These are phyloP conservation scores for Rossbeevera mucosa DNA, from an alignment of 768 basidiomycete genomes.

Conservation along the genomic window DNA sequence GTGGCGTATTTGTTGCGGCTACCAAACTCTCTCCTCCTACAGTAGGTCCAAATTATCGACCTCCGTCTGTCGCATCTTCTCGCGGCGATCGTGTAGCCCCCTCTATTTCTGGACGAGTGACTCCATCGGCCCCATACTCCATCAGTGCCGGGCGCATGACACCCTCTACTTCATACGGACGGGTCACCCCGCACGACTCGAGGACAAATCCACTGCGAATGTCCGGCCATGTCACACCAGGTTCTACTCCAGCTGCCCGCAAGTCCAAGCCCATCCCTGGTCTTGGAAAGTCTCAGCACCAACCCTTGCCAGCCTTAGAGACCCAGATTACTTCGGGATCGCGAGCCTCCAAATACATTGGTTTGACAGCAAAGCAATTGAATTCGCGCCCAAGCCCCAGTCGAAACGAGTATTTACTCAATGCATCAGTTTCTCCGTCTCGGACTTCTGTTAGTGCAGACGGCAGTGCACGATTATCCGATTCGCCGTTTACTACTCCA, in stretches of 20 bases:
- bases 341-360: slow-evolving; percentile 77
- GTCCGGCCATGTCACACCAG: slow-evolving; percentile 49
- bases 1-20: slow-evolving; percentile 87
- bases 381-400: slow-evolving; percentile 36
- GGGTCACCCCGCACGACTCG: slow-evolving; percentile 34
- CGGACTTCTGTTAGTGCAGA: slow-evolving; percentile 36
- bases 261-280: slow-evolving; percentile 30
- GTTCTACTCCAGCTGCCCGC: slow-evolving; percentile 28
- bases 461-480: slow-evolving; percentile 32
- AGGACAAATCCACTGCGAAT: slow-evolving; percentile 26
- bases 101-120: slow-evolving; percentile 41
- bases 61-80: slow-evolving; percentile 78
- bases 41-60: slow-evolving; percentile 54
- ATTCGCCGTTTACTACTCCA: slow-evolving; percentile 67
- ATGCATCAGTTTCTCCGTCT: slow-evolving; percentile 34
- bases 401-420: slow-evolving; percentile 20
- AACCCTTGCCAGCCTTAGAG: slow-evolving; percentile 23
- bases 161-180: slow-evolving; percentile 48
- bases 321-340: slow-evolving; percentile 72
- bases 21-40: slow-evolving; percentile 79
- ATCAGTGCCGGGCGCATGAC: slow-evolving; percentile 48
- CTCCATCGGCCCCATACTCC: slow-evolving; percentile 39
- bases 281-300: slow-evolving; percentile 33
- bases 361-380: slow-evolving; percentile 82
- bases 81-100: slow-evolving; percentile 45